Evolutionary conservation across 1,284 basidiomycete species (phyloP).

Genomic region (Hemileia vastatrix): DNA sequence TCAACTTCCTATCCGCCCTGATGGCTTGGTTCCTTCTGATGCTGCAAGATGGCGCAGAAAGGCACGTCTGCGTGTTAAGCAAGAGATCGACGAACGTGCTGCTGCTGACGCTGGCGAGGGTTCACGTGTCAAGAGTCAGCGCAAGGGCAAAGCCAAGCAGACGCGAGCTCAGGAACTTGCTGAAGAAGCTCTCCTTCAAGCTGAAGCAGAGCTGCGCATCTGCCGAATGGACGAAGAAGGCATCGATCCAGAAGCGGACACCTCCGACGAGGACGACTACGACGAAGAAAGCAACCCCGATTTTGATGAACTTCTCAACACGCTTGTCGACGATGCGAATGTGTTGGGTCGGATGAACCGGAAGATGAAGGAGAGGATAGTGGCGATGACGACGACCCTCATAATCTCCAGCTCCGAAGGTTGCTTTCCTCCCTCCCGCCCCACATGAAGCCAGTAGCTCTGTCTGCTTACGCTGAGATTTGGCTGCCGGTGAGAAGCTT

Average conservation of each 20-base stretch:
- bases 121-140: constrained; percentile 20
- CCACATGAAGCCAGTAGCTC: too few species aligned
- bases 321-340: too few species aligned
- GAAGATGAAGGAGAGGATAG: too few species aligned
- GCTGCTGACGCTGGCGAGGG: constrained; percentile 31
- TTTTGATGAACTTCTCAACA: too few species aligned
- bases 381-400: too few species aligned
- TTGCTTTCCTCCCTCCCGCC: too few species aligned
- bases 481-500: too few species aligned
- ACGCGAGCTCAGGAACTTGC: constrained; percentile 29
- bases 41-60: constrained; percentile 36
- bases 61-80: constrained; percentile 28
- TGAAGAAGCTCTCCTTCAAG: background rate
- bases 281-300: background rate
- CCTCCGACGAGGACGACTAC: constrained; percentile 1
- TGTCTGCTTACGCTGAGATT: too few species aligned
- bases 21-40: constrained; percentile 37
- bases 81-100: constrained; percentile 31
- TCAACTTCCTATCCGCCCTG: constrained; percentile 30
- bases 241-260: background rate
- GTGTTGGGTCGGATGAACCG: background rate
- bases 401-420: too few species aligned
- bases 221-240: background rate
- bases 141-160: constrained; percentile 36
- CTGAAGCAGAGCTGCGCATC: background rate